Percentiles rank a stretch among this genome's conserved stretches.
These are phyloP conservation scores for Coemansia sp. DNA, from an alignment of 192 early-diverging fungal species.

Conservation along the genomic window DNA sequence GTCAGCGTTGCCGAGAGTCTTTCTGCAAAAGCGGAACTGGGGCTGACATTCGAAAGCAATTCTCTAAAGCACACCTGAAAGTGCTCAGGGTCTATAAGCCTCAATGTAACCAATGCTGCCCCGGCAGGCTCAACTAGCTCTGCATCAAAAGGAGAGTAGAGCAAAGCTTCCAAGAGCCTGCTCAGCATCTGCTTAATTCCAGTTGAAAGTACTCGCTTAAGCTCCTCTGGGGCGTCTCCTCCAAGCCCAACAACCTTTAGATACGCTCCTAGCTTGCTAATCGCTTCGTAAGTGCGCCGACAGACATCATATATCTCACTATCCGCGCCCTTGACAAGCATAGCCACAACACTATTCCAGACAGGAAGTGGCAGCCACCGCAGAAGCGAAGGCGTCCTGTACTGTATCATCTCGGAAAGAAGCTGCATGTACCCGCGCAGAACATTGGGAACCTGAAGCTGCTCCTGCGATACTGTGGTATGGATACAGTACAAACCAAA, in stretches of 20 bases:
- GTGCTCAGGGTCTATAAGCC: slow-evolving; percentile 36
- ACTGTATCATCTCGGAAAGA: slow-evolving; percentile 48
- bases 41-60: slow-evolving; percentile 21
- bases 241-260: slow-evolving; percentile 34
- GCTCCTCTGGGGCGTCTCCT: slow-evolving; percentile 7
- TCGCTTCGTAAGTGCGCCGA: slow-evolving; percentile 45
- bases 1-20: slow-evolving; percentile 40
- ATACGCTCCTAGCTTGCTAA: slow-evolving; percentile 48
- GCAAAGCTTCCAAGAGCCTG: slow-evolving; percentile 34
- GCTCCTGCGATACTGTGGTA: slow-evolving; percentile 19
- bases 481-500: slow-evolving; percentile 51
- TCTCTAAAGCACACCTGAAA: slow-evolving; percentile 41
- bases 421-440: slow-evolving; percentile 45
- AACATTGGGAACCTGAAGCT: slow-evolving; percentile 39
- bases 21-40: slow-evolving; percentile 24
- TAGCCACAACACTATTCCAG: slow-evolving; percentile 32
- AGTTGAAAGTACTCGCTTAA: slow-evolving; percentile 22
- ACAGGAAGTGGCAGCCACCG: slow-evolving; percentile 41
- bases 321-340: slow-evolving; percentile 38
- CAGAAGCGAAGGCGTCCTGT: slow-evolving; percentile 41
- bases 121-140: slow-evolving; percentile 48
- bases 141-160: slow-evolving; percentile 49
- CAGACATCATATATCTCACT: slow-evolving; percentile 46
- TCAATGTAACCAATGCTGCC: slow-evolving; percentile 39
- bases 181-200: slow-evolving; percentile 35